A percentile compares a stretch with the other conserved stretches of the same genome.
phyloP scores from a whole-genome alignment of 176 grass and related monocot species.

The Triticum timopheevii region DNA sequence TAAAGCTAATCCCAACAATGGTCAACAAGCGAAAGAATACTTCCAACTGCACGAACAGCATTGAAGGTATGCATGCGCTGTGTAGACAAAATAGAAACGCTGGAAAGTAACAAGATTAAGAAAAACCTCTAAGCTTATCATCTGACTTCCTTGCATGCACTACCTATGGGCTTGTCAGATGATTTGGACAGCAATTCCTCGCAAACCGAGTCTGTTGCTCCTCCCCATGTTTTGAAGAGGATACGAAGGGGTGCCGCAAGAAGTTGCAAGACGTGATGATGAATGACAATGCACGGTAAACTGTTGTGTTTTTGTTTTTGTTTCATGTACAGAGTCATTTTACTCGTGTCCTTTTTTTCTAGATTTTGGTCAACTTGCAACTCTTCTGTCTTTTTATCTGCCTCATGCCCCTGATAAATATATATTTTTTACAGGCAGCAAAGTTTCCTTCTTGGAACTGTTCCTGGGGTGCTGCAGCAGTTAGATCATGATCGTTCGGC shows the following conservation, averaged over 20 bases:
- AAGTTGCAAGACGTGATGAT: conserved; percentile 18
- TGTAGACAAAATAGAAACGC: background rate
- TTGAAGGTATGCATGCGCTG: conserved; percentile 10
- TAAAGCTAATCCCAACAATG: background rate
- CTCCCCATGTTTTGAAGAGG: conserved; percentile 32
- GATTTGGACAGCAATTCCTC: conserved; percentile 17
- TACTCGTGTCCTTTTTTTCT: background rate
- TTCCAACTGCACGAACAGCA: conserved; percentile 3
- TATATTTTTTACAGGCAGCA: background rate
- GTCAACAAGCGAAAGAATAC: conserved; percentile 1
- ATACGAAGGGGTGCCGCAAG: conserved; percentile 36
- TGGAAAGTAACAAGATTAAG: background rate
- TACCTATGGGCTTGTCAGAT: conserved; percentile 28
- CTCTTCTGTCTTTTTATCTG: background rate
- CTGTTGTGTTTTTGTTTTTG: background rate
- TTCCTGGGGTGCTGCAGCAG: background rate
- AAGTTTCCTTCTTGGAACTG: background rate
- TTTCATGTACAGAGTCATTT: background rate
- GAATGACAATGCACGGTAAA: conserved; percentile 14
- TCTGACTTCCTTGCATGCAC: conserved; percentile 6
- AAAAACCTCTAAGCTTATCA: background rate
- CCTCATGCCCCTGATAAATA: background rate
- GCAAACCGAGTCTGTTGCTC: conserved; percentile 20
- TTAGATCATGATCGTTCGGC: background rate
- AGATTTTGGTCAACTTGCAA: background rate